Evolutionary conservation across 768 basidiomycete genomes (phyloP).

Genomic region (Calvatia gigantea): DNA sequence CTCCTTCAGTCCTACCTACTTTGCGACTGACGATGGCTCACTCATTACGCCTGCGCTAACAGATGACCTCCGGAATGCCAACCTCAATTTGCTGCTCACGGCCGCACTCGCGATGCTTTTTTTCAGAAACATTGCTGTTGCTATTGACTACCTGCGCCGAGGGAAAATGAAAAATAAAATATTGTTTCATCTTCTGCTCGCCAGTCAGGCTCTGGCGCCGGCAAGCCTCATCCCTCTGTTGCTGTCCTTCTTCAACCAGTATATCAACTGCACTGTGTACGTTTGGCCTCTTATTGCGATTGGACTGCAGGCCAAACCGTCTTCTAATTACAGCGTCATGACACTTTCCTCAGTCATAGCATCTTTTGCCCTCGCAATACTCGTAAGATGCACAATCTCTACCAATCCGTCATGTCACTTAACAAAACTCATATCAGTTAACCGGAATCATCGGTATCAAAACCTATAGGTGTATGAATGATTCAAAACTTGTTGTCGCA

Average conservation of each 20-base stretch:
- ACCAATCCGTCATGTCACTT: neutral
- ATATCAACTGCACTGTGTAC: slow-evolving; percentile 45
- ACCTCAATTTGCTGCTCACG: slow-evolving; percentile 42
- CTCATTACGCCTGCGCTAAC: slow-evolving; percentile 45
- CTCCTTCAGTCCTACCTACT: slow-evolving; percentile 46
- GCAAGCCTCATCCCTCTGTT: slow-evolving; percentile 40
- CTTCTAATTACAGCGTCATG: slow-evolving; percentile 27
- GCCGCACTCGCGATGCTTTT: slow-evolving; percentile 50
- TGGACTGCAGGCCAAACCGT: slow-evolving; percentile 3
- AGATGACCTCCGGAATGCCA: slow-evolving; percentile 37
- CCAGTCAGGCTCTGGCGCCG: slow-evolving; percentile 52
- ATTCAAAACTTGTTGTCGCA: slow-evolving; percentile 49
- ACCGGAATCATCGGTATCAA: slow-evolving; percentile 64
- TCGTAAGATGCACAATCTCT: slow-evolving; percentile 25
- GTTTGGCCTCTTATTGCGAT: slow-evolving; percentile 16
- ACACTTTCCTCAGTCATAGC: slow-evolving; percentile 32
- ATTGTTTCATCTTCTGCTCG: slow-evolving; percentile 54
- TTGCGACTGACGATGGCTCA: slow-evolving; percentile 53
- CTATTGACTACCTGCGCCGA: slow-evolving; percentile 47
- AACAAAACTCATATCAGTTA: slow-evolving; percentile 33
- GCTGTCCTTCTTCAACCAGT: slow-evolving; percentile 40
- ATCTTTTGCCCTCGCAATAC: slow-evolving; percentile 34
- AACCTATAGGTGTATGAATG: slow-evolving; percentile 61
- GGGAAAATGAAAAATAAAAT: slow-evolving; percentile 55
- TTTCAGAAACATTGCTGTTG: slow-evolving; percentile 47